A percentile compares a stretch with the other conserved stretches of the same genome.
These are phyloP conservation scores for Metarhizium brunneum DNA, from an alignment of 2,329 filamentous ascomycete genomes.

Conservation along the genomic window DNA sequence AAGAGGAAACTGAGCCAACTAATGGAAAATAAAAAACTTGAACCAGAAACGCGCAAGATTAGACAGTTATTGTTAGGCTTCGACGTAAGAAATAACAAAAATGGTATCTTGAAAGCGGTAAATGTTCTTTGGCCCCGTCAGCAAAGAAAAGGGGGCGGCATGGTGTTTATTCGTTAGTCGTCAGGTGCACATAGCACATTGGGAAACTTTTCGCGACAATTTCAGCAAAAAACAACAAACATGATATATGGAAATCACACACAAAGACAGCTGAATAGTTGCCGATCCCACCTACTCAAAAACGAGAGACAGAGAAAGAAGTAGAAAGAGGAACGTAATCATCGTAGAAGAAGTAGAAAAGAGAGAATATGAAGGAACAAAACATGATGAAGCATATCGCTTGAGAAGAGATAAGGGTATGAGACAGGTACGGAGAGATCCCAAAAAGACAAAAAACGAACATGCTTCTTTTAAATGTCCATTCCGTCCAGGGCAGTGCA, in stretches of 20 bases:
- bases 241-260: not conserved
- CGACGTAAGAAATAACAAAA: not conserved
- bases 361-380: constrained; percentile 6
- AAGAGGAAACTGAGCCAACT: not conserved
- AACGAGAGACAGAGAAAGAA: constrained; percentile 5
- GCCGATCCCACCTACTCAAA: constrained; percentile 4
- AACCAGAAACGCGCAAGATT: not conserved
- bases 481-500: constrained; percentile 5
- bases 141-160: not conserved
- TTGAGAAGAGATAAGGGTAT: constrained; percentile 11
- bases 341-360: constrained; percentile 5
- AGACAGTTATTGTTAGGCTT: not conserved
- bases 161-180: not conserved
- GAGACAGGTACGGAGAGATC: constrained; percentile 12
- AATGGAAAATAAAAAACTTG: not conserved
- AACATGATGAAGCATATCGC: constrained; percentile 10
- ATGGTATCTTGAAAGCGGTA: not conserved
- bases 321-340: constrained; percentile 5
- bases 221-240: not conserved
- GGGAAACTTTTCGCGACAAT: not conserved
- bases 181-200: not conserved
- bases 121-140: not conserved
- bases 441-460: constrained; percentile 7
- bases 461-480: constrained; percentile 9
- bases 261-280: not conserved